Evolutionary conservation across 148 eudicot species (phyloP).

Genomic region (Rhododendron simsii): DNA sequence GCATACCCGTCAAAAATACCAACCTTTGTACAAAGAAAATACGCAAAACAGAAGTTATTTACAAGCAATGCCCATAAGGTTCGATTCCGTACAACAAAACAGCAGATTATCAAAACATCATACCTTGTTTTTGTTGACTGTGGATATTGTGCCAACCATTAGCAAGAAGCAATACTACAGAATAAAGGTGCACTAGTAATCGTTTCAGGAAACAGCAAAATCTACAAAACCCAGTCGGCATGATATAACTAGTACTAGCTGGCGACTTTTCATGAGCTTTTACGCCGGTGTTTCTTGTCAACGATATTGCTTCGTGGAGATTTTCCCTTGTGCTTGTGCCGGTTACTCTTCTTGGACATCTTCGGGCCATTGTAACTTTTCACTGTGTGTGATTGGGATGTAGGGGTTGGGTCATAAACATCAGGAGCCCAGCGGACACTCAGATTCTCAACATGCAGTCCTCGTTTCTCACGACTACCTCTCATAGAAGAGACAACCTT

Average conservation of each 20-base stretch:
- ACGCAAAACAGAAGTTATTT: not conserved
- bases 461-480: conserved; percentile 22
- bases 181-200: not conserved
- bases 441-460: conserved; percentile 11
- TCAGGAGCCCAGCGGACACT: conserved; percentile 26
- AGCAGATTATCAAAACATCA: not conserved
- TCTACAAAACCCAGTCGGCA: not conserved
- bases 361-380: conserved; percentile 5
- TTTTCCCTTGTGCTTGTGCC: conserved; percentile 22
- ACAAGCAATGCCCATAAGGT: not conserved
- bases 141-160: no score
- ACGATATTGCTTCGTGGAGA: conserved; percentile 7
- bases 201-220: not conserved
- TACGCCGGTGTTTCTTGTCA: conserved; percentile 6
- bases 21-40: not conserved
- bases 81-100: not conserved
- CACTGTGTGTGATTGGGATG: conserved; percentile 21
- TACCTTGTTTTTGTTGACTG: not conserved
- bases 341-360: conserved; percentile 14
- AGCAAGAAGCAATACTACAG: not conserved
- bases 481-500: conserved; percentile 22
- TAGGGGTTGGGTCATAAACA: conserved; percentile 19
- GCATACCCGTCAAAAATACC: not conserved
- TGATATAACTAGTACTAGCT: not conserved
- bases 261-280: not conserved